Evolutionary conservation across 2,329 filamentous ascomycete species (phyloP).

Genomic region (Ophiocordyceps polyrhachis-furcata): DNA sequence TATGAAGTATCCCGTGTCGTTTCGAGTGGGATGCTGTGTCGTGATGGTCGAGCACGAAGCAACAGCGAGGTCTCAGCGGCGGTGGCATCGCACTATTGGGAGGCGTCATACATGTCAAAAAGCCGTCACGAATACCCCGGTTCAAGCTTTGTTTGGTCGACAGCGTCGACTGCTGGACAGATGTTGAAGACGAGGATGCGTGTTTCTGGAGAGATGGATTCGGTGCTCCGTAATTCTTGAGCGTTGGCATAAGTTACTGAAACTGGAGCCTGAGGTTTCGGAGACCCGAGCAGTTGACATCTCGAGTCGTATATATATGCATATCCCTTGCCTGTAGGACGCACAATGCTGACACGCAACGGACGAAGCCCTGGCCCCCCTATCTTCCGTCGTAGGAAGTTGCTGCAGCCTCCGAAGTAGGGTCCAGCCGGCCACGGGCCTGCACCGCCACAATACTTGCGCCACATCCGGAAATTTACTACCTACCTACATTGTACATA

Average conservation of each 20-base stretch:
- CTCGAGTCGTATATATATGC: no score
- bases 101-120: neutral
- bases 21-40: neutral
- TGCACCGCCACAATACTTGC: slow-evolving; percentile 9
- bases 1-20: slow-evolving; percentile 22
- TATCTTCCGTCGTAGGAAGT: no score
- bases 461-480: slow-evolving; percentile 6
- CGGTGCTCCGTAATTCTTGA: no score
- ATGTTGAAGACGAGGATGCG: neutral
- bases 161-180: neutral
- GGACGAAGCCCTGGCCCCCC: no score
- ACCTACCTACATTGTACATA: no score
- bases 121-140: neutral
- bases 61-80: neutral
- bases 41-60: neutral
- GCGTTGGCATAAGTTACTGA: no score
- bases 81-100: neutral
- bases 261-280: no score
- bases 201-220: neutral
- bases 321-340: neutral
- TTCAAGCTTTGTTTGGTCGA: no score
- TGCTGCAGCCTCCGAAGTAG: neutral
- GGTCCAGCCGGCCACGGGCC: neutral
- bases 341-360: neutral
- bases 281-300: no score